Conservation (phyloP, 1,284 basidiomycete species). For the Sparassis latifolia region DNA sequence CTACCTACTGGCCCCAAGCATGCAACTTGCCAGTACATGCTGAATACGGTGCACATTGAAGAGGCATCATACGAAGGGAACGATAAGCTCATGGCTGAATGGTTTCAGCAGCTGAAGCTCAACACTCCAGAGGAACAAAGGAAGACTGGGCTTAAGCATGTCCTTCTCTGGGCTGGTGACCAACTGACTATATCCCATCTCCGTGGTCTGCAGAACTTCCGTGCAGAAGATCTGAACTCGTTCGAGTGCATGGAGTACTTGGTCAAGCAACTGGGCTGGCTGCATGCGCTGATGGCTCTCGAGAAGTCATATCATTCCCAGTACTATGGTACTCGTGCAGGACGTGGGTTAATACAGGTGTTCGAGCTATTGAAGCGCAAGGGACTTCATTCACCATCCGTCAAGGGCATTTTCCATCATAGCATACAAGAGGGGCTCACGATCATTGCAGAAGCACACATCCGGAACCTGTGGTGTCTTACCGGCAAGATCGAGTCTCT, state of each 20-base stretch:
- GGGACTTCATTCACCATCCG: conserved; percentile 8
- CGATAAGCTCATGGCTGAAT: conserved; percentile 6
- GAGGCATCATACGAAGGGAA: conserved; percentile 19
- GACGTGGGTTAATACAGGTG: conserved; percentile 10
- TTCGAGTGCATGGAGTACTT: conserved; percentile 28
- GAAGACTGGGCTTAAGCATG: background rate
- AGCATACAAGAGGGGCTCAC: conserved; percentile 12
- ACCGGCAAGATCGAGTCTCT: conserved; percentile 6
- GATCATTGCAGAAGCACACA: conserved; percentile 11
- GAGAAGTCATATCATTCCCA: conserved; percentile 18
- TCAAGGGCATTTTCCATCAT: conserved; percentile 14
- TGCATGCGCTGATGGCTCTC: conserved; percentile 29
- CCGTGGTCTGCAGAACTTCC: conserved; percentile 16
- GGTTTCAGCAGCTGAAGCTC: conserved; percentile 8
- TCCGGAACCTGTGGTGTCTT: conserved; percentile 7
- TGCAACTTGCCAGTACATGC: conserved; percentile 11
- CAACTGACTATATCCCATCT: conserved; percentile 17
- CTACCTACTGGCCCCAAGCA: background rate
- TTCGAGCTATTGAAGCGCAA: conserved; percentile 12
- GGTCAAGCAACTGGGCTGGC: conserved; percentile 26
- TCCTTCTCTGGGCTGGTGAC: conserved; percentile 17
- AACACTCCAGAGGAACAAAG: background rate
- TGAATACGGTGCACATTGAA: conserved; percentile 12
- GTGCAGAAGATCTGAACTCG: conserved; percentile 26
- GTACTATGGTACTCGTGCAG: conserved; percentile 13